These are phyloP conservation scores for Aspergillus eucalypticola DNA, from an alignment of 2,329 filamentous ascomycete species.

Conservation along the genomic window DNA sequence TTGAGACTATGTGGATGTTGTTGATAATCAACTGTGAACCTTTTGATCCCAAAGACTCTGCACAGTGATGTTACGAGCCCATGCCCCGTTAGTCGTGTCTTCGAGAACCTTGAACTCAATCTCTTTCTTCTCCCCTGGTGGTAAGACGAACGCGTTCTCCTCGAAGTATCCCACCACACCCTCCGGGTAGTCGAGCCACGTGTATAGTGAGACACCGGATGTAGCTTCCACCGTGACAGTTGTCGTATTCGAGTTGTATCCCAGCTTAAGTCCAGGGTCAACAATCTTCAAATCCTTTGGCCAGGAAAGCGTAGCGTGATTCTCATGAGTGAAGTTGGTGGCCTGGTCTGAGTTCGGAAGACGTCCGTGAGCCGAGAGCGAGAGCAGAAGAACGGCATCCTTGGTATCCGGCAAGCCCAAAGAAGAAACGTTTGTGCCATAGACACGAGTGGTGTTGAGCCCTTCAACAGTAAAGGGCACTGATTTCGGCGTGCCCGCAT, in stretches of 20 bases:
- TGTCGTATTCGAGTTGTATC: slow-evolving; percentile 29
- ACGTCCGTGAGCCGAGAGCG: slow-evolving; percentile 47
- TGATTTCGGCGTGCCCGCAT: slow-evolving; percentile 37
- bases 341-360: slow-evolving; percentile 47
- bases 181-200: slow-evolving; percentile 57
- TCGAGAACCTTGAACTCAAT: slow-evolving; percentile 50
- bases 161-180: slow-evolving; percentile 55
- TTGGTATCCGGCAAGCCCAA: slow-evolving; percentile 35
- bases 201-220: slow-evolving; percentile 54
- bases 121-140: slow-evolving; percentile 47
- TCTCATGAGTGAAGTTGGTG: slow-evolving; percentile 50
- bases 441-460: slow-evolving; percentile 54
- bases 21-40: not conserved
- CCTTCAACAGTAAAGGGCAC: slow-evolving; percentile 49
- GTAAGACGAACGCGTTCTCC: slow-evolving; percentile 55
- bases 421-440: slow-evolving; percentile 41
- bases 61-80: slow-evolving; percentile 52
- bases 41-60: slow-evolving; percentile 55
- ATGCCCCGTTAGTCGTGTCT: slow-evolving; percentile 46
- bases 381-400: slow-evolving; percentile 48
- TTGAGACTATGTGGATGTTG: not conserved
- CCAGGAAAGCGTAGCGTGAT: slow-evolving; percentile 52
- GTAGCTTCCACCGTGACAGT: slow-evolving; percentile 53
- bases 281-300: slow-evolving; percentile 49
- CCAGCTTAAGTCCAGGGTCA: slow-evolving; percentile 51